These are phyloP conservation scores for Xylaria flabelliformis DNA, from an alignment of 495 filamentous ascomycete species.

Conservation along the genomic window DNA sequence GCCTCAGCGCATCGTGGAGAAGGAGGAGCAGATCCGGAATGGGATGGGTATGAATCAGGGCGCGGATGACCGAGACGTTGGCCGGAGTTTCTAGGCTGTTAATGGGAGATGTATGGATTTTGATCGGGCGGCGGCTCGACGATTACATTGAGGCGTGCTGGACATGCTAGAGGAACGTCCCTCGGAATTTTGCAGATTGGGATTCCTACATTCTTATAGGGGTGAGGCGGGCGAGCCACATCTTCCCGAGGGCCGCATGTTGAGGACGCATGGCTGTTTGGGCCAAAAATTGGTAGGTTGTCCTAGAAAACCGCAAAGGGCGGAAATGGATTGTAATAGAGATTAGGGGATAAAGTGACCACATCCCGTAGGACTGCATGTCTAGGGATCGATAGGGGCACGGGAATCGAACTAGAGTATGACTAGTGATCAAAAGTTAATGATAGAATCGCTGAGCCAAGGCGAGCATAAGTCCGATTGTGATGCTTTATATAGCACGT, in stretches of 20 bases:
- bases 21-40: conserved; percentile 65
- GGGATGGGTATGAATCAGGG: conserved; percentile 44
- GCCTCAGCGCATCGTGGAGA: conserved; percentile 67
- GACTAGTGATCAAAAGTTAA: neutral
- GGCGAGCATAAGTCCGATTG: neutral
- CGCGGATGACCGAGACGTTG: conserved; percentile 32
- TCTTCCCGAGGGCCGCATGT: neutral
- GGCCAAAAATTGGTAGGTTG: neutral
- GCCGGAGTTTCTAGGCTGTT: conserved; percentile 61
- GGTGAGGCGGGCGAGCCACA: neutral
- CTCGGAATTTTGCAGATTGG: neutral
- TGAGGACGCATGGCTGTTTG: neutral
- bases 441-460: neutral
- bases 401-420: neutral
- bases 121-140: neutral
- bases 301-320: neutral
- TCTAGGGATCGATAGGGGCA: neutral
- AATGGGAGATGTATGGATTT: neutral
- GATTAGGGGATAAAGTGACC: neutral
- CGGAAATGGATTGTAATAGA: neutral
- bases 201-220: neutral
- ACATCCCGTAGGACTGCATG: neutral
- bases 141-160: neutral
- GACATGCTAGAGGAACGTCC: neutral
- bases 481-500: neutral